Evolutionary conservation across 176 grass and related monocot species (phyloP).

Genomic region (Themeda triandra): DNA sequence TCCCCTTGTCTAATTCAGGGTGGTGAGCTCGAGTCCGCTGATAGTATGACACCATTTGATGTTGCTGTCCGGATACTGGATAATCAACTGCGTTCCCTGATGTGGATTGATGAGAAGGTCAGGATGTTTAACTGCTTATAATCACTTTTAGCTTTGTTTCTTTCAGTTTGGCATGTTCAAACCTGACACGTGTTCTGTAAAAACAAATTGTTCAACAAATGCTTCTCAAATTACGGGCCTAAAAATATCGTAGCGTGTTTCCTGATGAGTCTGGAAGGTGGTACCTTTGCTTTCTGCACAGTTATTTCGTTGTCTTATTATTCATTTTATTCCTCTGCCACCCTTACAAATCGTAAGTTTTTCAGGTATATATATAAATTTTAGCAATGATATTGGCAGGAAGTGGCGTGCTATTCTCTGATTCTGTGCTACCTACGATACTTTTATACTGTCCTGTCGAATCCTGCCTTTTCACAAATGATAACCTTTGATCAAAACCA

Average conservation of each 20-base stretch:
- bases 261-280: not conserved
- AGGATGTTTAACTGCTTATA: not conserved
- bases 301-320: not conserved
- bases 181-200: not conserved
- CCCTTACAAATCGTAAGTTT: not conserved
- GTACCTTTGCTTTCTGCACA: not conserved
- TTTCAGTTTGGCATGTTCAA: not conserved
- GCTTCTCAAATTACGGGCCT: not conserved
- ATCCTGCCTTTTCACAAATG: not conserved
- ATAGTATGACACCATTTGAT: slow-evolving; percentile 91
- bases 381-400: slow-evolving; percentile 19
- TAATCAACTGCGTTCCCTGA: slow-evolving; percentile 92
- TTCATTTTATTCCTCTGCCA: not conserved
- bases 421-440: not conserved
- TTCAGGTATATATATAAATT: not conserved
- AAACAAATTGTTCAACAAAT: not conserved
- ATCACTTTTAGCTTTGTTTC: not conserved
- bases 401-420: not conserved
- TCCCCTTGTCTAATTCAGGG: slow-evolving; percentile 52
- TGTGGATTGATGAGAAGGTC: slow-evolving; percentile 99
- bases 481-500: not conserved
- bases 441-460: not conserved
- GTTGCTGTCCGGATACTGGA: slow-evolving; percentile 94
- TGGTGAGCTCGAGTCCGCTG: slow-evolving; percentile 57
- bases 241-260: not conserved